These are phyloP conservation scores for Larix kaempferi DNA, from an alignment of 75 land plant genomes.

Conservation along the genomic window DNA sequence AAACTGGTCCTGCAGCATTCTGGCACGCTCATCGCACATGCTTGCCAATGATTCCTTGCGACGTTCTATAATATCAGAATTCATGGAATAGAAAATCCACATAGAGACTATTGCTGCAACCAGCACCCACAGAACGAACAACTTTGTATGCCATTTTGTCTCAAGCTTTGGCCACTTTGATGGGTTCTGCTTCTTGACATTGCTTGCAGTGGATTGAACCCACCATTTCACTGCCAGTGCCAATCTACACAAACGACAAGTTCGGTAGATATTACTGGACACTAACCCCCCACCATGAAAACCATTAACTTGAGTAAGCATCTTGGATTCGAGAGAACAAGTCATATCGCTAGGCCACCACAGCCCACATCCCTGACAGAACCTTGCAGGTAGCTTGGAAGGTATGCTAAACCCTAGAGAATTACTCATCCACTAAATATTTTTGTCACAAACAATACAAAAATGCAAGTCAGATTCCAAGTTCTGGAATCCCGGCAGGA, in stretches of 20 bases:
- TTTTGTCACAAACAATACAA: background rate
- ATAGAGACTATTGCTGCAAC: constrained; percentile 7
- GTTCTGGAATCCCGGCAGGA: background rate
- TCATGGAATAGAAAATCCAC: constrained; percentile 15
- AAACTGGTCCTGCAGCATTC: constrained; percentile 56
- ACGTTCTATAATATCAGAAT: constrained; percentile 10
- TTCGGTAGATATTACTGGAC: background rate
- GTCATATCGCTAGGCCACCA: constrained; percentile 3
- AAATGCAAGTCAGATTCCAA: background rate
- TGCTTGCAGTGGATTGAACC: background rate
- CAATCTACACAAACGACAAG: constrained; percentile 2
- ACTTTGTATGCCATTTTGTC: constrained; percentile 5
- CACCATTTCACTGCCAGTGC: constrained; percentile 3
- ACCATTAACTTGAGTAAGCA: constrained; percentile 1
- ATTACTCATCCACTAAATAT: background rate
- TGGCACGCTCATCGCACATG: constrained; percentile 56
- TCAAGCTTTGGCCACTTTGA: background rate
- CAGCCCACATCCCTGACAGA: background rate
- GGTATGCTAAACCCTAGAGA: background rate
- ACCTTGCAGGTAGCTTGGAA: constrained; percentile 1
- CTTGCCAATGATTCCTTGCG: constrained; percentile 30
- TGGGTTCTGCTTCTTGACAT: background rate
- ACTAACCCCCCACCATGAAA: background rate
- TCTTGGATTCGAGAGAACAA: constrained; percentile 2
- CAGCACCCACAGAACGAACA: constrained; percentile 22